Percentiles rank a stretch among this genome's conserved stretches.
These are phyloP conservation scores for Tolypocladium sp. DNA, from an alignment of 2,329 filamentous ascomycete species.

Conservation along the genomic window DNA sequence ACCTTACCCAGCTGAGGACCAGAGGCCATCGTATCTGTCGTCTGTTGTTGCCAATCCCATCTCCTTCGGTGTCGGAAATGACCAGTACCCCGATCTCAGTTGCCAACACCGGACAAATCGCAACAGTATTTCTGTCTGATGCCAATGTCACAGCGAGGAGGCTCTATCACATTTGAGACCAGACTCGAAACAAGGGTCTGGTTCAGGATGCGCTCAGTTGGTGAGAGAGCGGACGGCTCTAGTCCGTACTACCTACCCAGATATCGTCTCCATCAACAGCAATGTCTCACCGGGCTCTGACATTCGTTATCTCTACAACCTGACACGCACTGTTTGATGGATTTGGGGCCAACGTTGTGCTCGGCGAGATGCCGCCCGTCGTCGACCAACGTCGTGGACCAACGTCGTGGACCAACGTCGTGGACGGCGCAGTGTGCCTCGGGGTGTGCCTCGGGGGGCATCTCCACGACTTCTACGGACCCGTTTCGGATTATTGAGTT, in stretches of 20 bases:
- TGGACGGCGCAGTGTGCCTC: no score
- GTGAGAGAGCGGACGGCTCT: not conserved
- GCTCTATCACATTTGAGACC: not conserved
- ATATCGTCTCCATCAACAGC: no score
- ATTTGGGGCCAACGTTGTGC: not conserved
- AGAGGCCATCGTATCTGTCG: no score
- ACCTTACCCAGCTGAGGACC: not conserved
- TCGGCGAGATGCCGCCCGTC: not conserved
- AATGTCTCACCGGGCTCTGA: not conserved
- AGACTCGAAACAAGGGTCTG: not conserved
- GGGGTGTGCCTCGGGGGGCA: not conserved
- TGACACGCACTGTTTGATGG: not conserved
- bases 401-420: no score
- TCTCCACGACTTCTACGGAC: not conserved
- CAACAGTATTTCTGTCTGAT: not conserved
- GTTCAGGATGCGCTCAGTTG: not conserved
- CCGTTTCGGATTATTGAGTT: not conserved
- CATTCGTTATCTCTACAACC: not conserved
- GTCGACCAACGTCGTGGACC: not conserved
- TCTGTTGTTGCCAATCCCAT: not conserved
- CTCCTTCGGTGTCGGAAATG: not conserved
- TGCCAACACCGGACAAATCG: not conserved
- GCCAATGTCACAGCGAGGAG: not conserved
- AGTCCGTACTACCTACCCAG: not conserved
- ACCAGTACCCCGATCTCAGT: not conserved